Base-by-base conservation (phyloP, 768 basidiomycete species). In the Daedaleopsis nitida region DNA sequence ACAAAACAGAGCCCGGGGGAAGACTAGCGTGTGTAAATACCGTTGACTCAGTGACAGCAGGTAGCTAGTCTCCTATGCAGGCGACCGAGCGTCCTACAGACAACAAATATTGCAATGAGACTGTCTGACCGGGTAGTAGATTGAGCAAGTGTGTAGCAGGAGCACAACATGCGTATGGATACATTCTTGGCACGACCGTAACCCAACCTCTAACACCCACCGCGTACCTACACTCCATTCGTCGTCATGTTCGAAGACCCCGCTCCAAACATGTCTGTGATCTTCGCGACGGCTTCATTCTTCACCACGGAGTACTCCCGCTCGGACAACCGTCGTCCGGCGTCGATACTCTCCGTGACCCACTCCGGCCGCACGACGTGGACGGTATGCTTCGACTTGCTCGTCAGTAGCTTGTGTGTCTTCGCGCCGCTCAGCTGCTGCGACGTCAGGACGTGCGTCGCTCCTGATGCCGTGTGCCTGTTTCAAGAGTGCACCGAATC, bases 371-470 rank as follows among this genome's bases (percentile, higher is more conserved):
- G 85, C 35, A 94, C 89, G 57, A 94, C 81, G 57, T 88, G 80
- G 21, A 78, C 76, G 38, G 78, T 78, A 58, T 71, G 79, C 63
- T 77, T 77, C 35, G 76, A 77, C 66, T 83, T 85, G 23, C 75
- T 71, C 19, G 80, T 83, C 57, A 93, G 73, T 53, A 86, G 67
- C 66, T 80, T 85, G 59, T 92, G 85, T 3, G 83, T 87, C 73
- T 94, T 94, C 27, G 84, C 82, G 17, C 81, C 90, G 67, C 80
- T 90, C 58, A 93, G 77, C 55, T 81, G 82, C 64, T 85, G 83
- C 7, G 91, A 92, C 10, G 88, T 89, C 42, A 95, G 68, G 53
- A 94, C 86, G 70, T 95, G 92, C 8, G 92, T 94, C 49, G 87
- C 87, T 11, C 81, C 81, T 17, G 86, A 84, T 14, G 85, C 76